Conservation (phyloP, 352 stramenopile genomes). For the Phytophthora megakarya region DNA sequence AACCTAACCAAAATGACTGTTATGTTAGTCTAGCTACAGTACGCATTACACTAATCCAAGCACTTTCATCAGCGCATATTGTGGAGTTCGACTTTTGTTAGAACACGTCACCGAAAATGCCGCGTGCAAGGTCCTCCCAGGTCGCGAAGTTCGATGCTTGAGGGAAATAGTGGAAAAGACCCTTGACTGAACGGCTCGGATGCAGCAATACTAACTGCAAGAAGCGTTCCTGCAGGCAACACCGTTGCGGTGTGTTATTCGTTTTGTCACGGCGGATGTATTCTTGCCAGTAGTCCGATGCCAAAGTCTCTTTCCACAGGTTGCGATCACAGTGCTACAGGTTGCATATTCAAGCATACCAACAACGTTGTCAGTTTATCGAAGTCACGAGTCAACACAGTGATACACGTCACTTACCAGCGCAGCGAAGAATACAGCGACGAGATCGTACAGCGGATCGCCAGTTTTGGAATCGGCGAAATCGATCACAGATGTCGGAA, state of each 20-base stretch:
- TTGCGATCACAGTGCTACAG: conserved; percentile 69
- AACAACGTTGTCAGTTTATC: conserved; percentile 9
- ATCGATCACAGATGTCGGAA: conserved; percentile 78
- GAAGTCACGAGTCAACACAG: neutral
- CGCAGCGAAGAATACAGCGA: conserved; percentile 79
- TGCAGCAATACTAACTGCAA: conserved; percentile 78
- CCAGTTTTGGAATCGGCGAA: conserved; percentile 88
- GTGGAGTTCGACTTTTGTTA: neutral
- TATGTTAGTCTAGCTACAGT: conserved; percentile 6
- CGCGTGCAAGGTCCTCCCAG: conserved; percentile 72
- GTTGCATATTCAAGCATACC: conserved; percentile 5
- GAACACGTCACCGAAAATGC: conserved; percentile 71
- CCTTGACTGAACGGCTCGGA: conserved; percentile 73
- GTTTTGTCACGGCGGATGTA: conserved; percentile 59
- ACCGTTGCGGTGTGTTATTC: conserved; percentile 24
- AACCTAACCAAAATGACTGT: conserved; percentile 12
- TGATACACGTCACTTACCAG: conserved; percentile 50
- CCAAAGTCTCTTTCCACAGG: conserved; percentile 64
- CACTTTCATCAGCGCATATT: neutral
- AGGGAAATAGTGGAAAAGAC: conserved; percentile 76
- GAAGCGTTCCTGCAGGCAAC: conserved; percentile 62
- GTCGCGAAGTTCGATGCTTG: conserved; percentile 33
- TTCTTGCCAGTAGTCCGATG: conserved; percentile 70
- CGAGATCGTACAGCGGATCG: conserved; percentile 86
- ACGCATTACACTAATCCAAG: conserved; percentile 3